Conservation (phyloP, 495 filamentous ascomycete species). For the Hypoxylon intermedium region DNA sequence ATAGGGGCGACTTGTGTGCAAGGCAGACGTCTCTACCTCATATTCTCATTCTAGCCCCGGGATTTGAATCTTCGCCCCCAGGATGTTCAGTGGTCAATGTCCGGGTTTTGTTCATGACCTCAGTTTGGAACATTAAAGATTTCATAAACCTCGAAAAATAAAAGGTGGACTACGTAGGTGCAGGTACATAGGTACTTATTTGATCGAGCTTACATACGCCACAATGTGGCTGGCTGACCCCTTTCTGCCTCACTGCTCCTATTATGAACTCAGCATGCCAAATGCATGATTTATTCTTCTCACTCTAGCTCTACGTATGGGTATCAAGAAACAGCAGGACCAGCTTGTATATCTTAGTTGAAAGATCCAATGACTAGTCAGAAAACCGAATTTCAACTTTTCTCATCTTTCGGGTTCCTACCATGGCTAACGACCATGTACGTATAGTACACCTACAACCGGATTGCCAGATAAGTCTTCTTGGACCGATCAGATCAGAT, state of each 20-base stretch:
- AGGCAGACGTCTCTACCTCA: conserved; percentile 26
- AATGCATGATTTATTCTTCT: too few species aligned
- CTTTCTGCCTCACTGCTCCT: too few species aligned
- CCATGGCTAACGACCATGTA: neutral
- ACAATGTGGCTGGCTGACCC: conserved; percentile 43
- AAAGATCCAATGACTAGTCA: too few species aligned
- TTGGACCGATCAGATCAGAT: neutral
- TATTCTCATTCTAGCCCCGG: conserved; percentile 15
- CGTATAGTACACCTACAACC: neutral
- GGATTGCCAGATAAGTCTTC: neutral
- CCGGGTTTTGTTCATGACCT: conserved; percentile 7
- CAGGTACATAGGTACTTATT: conserved; percentile 1
- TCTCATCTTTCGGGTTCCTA: too few species aligned
- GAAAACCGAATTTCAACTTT: too few species aligned
- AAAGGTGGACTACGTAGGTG: too few species aligned
- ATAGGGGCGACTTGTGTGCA: conserved; percentile 38
- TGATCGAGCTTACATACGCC: conserved; percentile 38
- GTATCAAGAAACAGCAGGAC: too few species aligned
- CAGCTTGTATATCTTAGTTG: too few species aligned
- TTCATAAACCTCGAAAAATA: conserved; percentile 25
- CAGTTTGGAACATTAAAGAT: too few species aligned
- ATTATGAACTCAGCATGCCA: too few species aligned
- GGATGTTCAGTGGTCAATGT: conserved; percentile 1
- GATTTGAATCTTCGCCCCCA: conserved; percentile 3
- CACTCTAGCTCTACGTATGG: too few species aligned